Percentiles rank a stretch among this genome's conserved stretches.
phyloP scores from a whole-genome alignment of 1,284 basidiomycete genomes.

The Pulchroboletus neoregius region DNA sequence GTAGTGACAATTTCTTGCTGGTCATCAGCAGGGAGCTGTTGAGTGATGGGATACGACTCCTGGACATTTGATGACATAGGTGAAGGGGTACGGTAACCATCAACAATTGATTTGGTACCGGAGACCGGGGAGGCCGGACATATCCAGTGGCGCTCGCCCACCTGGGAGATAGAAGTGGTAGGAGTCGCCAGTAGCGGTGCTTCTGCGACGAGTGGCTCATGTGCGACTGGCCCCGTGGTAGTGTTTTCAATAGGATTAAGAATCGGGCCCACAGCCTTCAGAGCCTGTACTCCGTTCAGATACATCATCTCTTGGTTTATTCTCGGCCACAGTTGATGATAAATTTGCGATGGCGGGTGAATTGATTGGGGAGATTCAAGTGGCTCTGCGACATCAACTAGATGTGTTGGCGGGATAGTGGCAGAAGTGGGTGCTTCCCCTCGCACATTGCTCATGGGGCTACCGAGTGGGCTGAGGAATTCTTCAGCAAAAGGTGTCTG shows the following conservation, averaged over 20 bases:
- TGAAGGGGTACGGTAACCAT: constrained; percentile 20
- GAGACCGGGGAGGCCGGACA: constrained; percentile 6
- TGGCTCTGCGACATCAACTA: constrained; percentile 9
- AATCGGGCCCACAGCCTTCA: neutral
- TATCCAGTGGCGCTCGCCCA: constrained; percentile 1
- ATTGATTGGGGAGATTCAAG: constrained; percentile 1
- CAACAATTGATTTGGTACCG: constrained; percentile 12
- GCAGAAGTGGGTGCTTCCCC: neutral
- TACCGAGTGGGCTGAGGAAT: constrained; percentile 28
- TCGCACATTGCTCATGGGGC: constrained; percentile 12
- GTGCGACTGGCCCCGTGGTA: neutral
- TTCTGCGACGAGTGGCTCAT: too few species aligned
- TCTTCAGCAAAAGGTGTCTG: constrained; percentile 17
- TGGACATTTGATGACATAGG: constrained; percentile 3
- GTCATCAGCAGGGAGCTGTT: constrained; percentile 3
- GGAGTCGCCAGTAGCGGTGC: constrained; percentile 1
- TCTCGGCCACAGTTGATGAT: constrained; percentile 28
- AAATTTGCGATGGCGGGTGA: constrained; percentile 16
- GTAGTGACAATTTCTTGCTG: neutral
- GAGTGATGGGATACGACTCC: neutral
- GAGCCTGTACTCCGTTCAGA: constrained; percentile 5
- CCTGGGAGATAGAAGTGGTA: neutral
- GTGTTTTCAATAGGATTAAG: neutral
- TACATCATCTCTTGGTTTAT: constrained; percentile 30
- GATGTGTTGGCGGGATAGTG: constrained; percentile 2